phyloP scores from a whole-genome alignment of 1,284 basidiomycete species.

The Ustilago trichophora region DNA sequence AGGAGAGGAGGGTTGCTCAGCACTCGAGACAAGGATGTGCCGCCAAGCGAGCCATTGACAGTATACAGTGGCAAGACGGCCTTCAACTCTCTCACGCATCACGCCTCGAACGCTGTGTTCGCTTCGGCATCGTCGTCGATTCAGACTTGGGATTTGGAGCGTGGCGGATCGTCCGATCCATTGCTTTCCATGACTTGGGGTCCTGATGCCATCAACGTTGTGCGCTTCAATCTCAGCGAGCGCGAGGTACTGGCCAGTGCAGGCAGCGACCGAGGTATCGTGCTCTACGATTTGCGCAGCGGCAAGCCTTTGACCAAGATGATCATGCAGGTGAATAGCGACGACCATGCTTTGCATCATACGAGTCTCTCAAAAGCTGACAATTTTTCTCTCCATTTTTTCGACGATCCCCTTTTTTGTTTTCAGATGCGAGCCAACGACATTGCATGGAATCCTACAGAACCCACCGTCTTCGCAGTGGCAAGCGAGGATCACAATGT shows the following conservation, averaged over 20 bases:
- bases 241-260: conserved; percentile 90
- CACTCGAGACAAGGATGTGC: conserved; percentile 44
- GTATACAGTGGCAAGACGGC: conserved; percentile 61
- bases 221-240: conserved; percentile 93
- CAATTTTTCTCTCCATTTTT: too few species aligned
- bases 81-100: conserved; percentile 88
- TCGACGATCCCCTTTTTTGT: too few species aligned
- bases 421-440: conserved; percentile 74
- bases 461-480: conserved; percentile 88
- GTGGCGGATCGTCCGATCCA: conserved; percentile 74
- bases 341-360: not conserved
- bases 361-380: too few species aligned
- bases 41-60: conserved; percentile 57
- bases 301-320: conserved; percentile 91
- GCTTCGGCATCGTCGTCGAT: conserved; percentile 92
- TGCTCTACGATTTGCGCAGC: conserved; percentile 93
- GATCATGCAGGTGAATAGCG: conserved; percentile 79
- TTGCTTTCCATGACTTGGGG: conserved; percentile 63
- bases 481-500: conserved; percentile 98
- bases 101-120: conserved; percentile 84
- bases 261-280: conserved; percentile 93
- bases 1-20: conserved; percentile 54
- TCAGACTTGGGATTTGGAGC: conserved; percentile 97
- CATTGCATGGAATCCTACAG: conserved; percentile 92
- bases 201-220: conserved; percentile 83